Conservation (phyloP, 768 basidiomycete genomes). For the Dentipellis sp. region DNA sequence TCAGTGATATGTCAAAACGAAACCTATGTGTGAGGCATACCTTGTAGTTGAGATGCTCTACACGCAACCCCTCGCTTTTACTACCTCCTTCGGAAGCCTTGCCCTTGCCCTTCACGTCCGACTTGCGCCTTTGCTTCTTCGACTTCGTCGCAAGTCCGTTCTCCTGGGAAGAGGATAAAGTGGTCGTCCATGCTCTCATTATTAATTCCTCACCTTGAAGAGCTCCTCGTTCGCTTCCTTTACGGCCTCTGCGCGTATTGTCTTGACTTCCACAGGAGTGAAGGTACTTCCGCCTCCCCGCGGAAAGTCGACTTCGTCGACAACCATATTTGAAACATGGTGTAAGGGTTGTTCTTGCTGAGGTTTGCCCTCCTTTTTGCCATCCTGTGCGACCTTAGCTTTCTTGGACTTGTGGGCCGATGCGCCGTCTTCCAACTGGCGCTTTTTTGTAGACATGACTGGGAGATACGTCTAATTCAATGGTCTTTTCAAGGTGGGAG, state of each 20-base stretch:
- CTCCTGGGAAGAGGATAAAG: constrained; percentile 7
- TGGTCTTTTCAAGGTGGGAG: not conserved
- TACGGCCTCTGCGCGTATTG: constrained; percentile 72
- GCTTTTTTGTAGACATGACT: constrained; percentile 47
- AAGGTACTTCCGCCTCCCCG: constrained; percentile 87
- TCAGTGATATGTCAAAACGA: not conserved
- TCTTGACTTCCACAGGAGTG: constrained; percentile 84
- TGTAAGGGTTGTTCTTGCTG: constrained; percentile 21
- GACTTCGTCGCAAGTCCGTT: constrained; percentile 23
- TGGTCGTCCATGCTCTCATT: not conserved
- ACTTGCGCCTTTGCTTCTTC: constrained; percentile 39
- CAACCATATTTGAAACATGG: constrained; percentile 28
- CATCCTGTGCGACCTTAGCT: constrained; percentile 30
- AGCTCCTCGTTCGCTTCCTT: constrained; percentile 80
- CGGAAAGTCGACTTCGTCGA: constrained; percentile 87
- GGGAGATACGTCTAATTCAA: no score
- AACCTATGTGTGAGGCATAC: constrained; percentile 25
- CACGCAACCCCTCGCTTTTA: constrained; percentile 53
- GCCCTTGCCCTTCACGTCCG: constrained; percentile 27
- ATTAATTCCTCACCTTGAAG: constrained; percentile 43
- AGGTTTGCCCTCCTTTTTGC: constrained; percentile 19
- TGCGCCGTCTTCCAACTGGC: constrained; percentile 44
- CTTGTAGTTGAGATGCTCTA: constrained; percentile 94
- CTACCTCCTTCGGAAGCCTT: constrained; percentile 24
- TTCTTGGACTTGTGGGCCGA: constrained; percentile 51